Conservation (phyloP, 495 filamentous ascomycete species). For the Tetracladium setigerum region DNA sequence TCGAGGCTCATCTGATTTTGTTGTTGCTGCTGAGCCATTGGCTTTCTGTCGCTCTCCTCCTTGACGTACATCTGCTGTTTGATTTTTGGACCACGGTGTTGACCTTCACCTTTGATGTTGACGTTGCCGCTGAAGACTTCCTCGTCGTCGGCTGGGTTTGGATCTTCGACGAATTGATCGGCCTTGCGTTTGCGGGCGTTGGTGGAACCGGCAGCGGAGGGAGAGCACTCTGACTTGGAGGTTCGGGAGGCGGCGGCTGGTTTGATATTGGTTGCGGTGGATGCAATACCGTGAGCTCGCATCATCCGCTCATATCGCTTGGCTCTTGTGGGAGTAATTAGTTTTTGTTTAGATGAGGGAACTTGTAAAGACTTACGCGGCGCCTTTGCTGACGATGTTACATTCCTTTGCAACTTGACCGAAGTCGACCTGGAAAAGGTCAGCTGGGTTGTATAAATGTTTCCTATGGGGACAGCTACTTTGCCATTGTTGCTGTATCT, state of each 20-base stretch:
- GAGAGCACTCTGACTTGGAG: constrained; percentile 9
- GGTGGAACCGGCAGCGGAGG: neutral
- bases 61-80: neutral
- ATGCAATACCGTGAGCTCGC: constrained; percentile 44
- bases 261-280: constrained; percentile 18
- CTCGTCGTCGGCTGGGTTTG: constrained; percentile 10
- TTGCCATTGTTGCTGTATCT: constrained; percentile 47
- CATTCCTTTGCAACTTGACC: constrained; percentile 54
- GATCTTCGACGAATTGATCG: constrained; percentile 13
- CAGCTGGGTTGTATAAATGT: neutral
- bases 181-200: constrained; percentile 13
- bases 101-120: constrained; percentile 9
- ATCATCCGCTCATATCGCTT: constrained; percentile 60
- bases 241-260: constrained; percentile 8
- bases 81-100: neutral
- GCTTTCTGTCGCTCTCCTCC: constrained; percentile 7
- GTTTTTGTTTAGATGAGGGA: neutral
- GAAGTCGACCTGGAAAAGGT: constrained; percentile 47
- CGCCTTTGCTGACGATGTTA: constrained; percentile 51
- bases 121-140: constrained; percentile 2
- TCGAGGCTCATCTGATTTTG: constrained; percentile 3
- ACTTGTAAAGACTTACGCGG: constrained; percentile 49
- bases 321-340: constrained; percentile 31
- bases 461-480: constrained; percentile 28
- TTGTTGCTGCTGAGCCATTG: neutral